Evolutionary conservation across 2,329 filamentous ascomycete genomes (phyloP).

Genomic region (Clonostachys solani): DNA sequence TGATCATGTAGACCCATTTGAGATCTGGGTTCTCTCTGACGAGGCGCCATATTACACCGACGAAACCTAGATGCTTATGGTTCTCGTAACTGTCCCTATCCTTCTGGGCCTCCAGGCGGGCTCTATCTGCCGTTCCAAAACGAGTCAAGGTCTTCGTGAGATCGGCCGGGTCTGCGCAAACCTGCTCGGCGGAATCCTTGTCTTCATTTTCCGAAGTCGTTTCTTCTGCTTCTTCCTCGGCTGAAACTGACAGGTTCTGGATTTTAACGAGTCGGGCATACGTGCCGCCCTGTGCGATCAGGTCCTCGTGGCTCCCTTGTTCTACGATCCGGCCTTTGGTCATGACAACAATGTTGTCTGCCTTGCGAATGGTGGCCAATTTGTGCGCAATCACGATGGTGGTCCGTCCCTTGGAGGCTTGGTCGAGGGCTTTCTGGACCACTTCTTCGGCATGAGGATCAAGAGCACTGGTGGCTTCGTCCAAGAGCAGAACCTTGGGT

Average conservation of each 20-base stretch:
- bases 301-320: constrained; percentile 80
- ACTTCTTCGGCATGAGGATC: constrained; percentile 94
- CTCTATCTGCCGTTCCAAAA: constrained; percentile 19
- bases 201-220: neutral
- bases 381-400: constrained; percentile 96
- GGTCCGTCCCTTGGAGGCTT: constrained; percentile 78
- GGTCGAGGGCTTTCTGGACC: constrained; percentile 88
- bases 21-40: neutral
- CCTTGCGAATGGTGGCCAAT: constrained; percentile 88
- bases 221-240: constrained; percentile 10
- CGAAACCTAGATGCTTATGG: neutral
- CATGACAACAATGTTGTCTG: constrained; percentile 96
- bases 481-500: constrained; percentile 85
- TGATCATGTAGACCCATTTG: neutral
- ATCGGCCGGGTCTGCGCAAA: constrained; percentile 8
- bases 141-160: constrained; percentile 21
- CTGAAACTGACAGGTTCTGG: constrained; percentile 37
- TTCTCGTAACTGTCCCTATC: neutral
- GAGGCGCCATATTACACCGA: neutral
- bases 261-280: constrained; percentile 87
- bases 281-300: constrained; percentile 63
- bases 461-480: constrained; percentile 90
- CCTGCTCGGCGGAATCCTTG: neutral
- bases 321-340: constrained; percentile 80
- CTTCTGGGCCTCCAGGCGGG: constrained; percentile 22